Percentiles rank a stretch among this genome's conserved stretches.
phyloP scores from a whole-genome alignment of 352 stramenopile species.

The Globisporangium lucens region DNA sequence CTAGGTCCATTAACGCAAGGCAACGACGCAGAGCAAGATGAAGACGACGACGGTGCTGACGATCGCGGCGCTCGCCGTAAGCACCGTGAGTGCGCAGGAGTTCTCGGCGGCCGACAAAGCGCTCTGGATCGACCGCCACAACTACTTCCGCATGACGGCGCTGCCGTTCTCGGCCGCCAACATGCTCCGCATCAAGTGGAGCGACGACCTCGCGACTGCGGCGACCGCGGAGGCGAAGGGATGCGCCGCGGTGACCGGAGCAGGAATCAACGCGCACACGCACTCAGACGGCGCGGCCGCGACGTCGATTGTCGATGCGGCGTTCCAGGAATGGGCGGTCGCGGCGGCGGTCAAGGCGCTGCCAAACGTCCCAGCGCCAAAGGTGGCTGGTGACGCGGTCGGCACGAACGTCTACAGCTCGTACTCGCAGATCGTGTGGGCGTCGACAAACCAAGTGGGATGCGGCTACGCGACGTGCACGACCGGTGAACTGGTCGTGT shows the following conservation, averaged over 20 bases:
- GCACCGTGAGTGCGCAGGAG: constrained; percentile 17
- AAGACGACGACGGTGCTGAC: constrained; percentile 15
- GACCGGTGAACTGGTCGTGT: constrained; percentile 44
- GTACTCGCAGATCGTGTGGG: constrained; percentile 79
- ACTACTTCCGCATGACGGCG: constrained; percentile 77
- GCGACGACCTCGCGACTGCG: constrained; percentile 32
- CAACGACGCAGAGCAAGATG: constrained; percentile 6
- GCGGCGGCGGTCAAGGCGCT: constrained; percentile 44
- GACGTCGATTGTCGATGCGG: constrained; percentile 40
- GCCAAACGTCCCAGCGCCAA: constrained; percentile 41
- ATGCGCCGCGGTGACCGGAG: constrained; percentile 32
- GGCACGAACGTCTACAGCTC: constrained; percentile 63
- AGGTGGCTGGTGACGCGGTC: constrained; percentile 34
- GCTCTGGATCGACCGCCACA: constrained; percentile 71
- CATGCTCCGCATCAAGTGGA: constrained; percentile 72
- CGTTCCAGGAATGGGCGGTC: constrained; percentile 63
- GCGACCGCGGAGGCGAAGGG: constrained; percentile 35
- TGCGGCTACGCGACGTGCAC: constrained; percentile 50
- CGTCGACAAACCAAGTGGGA: constrained; percentile 53
- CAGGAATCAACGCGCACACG: constrained; percentile 47
- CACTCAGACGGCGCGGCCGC: constrained; percentile 25
- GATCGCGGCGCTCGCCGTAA: neutral
- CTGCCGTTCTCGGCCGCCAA: constrained; percentile 58
- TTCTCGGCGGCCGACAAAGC: constrained; percentile 41
- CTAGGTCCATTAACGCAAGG: neutral